Percentiles rank a stretch among this genome's conserved stretches.
Evolutionary conservation across 805 yeast species (phyloP).

Genomic region (Metschnikowia cerradonensis): DNA sequence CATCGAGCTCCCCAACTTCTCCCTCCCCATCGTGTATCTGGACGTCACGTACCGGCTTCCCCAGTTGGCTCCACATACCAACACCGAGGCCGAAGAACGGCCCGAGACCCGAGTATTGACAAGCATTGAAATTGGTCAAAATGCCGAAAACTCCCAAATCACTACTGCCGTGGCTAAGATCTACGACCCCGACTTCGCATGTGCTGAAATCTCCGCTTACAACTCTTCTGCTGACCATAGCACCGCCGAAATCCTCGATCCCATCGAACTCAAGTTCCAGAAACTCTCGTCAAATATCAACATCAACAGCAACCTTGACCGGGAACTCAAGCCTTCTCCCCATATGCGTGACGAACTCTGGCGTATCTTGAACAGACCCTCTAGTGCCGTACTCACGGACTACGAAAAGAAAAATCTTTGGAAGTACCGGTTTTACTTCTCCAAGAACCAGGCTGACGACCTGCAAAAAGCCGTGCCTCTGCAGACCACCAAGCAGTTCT

Average conservation of each 20-base stretch:
- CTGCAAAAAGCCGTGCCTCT: constrained; percentile 30
- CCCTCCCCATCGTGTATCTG: constrained; percentile 66
- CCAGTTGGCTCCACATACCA: constrained; percentile 6
- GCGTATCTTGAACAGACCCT: constrained; percentile 68
- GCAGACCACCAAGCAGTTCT: constrained; percentile 45
- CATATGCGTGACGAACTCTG: constrained; percentile 71
- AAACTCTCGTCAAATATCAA: constrained; percentile 75
- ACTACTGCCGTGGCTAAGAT: constrained; percentile 10
- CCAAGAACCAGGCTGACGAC: constrained; percentile 34
- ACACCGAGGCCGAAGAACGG: constrained; percentile 17
- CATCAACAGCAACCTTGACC: constrained; percentile 70
- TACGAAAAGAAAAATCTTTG: constrained; percentile 84
- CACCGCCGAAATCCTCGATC: constrained; percentile 42
- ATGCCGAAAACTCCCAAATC: background rate
- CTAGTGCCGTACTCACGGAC: constrained; percentile 75
- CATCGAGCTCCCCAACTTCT: constrained; percentile 56
- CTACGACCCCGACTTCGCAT: constrained; percentile 42
- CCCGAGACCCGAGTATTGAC: constrained; percentile 8
- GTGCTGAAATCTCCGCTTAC: constrained; percentile 9
- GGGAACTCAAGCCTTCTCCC: constrained; percentile 85
- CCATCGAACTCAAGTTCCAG: constrained; percentile 84
- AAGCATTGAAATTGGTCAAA: background rate
- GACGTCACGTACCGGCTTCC: constrained; percentile 43
- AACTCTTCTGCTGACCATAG: constrained; percentile 7
- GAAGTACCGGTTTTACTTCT: constrained; percentile 79